Conservation (phyloP, 164 flowering plant genomes). For the Magnolia sinica region DNA sequence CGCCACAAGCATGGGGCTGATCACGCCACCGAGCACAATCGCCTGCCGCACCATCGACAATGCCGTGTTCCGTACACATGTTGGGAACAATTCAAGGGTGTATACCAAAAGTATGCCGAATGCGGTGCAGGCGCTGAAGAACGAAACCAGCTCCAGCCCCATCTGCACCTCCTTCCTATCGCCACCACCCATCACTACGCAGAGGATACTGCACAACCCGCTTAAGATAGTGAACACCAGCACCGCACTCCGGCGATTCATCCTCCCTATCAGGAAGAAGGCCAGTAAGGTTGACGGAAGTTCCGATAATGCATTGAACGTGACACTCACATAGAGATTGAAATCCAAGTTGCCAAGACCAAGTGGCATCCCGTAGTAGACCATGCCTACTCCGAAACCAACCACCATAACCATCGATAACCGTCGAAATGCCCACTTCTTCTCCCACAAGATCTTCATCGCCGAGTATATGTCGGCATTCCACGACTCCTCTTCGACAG, state of each 20-base stretch:
- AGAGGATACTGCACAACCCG: conserved; percentile 37
- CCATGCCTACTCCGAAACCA: conserved; percentile 57
- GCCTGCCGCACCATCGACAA: conserved; percentile 64
- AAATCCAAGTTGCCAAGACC: conserved; percentile 42
- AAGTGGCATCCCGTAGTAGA: conserved; percentile 73
- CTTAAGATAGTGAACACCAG: conserved; percentile 32
- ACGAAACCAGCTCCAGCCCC: conserved; percentile 49
- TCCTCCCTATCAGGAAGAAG: conserved; percentile 31
- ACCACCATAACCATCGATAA: conserved; percentile 34
- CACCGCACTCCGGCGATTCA: conserved; percentile 33
- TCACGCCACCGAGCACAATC: conserved; percentile 48
- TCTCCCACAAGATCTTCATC: conserved; percentile 34
- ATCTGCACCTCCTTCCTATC: conserved; percentile 20
- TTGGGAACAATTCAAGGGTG: conserved; percentile 76
- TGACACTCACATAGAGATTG: conserved; percentile 47
- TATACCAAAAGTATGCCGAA: conserved; percentile 46
- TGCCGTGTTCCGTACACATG: conserved; percentile 77
- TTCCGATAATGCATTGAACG: conserved; percentile 58
- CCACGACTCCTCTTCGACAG: conserved; percentile 5
- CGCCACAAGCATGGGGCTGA: conserved; percentile 52
- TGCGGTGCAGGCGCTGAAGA: conserved; percentile 50
- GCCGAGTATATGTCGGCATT: conserved; percentile 31
- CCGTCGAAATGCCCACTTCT: conserved; percentile 46
- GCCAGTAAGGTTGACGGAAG: conserved; percentile 47
- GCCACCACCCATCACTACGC: conserved; percentile 13